Conservation (phyloP, 306 rosid species). For the Quercus engelmannii region DNA sequence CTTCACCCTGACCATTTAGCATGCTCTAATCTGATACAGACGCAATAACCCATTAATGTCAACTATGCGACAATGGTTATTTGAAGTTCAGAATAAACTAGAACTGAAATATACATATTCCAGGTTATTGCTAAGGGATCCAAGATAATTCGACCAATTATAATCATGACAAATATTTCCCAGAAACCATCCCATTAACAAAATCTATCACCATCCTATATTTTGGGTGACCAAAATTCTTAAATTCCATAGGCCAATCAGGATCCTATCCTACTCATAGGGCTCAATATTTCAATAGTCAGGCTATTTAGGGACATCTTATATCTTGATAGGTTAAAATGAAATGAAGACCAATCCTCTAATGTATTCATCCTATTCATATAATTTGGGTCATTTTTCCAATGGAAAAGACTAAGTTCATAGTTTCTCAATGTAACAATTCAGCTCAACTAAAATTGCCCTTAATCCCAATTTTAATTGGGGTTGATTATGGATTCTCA, state of each 20-base stretch:
- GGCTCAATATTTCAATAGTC: neutral
- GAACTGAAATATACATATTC: neutral
- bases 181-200: neutral
- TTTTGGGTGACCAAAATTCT: neutral
- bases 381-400: too few relatives aligned
- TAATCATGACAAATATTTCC: neutral
- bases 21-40: neutral
- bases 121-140: neutral
- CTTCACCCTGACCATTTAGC: neutral
- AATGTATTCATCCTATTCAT: too few relatives aligned
- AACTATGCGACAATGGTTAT: neutral
- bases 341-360: too few relatives aligned
- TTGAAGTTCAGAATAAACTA: neutral
- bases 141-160: neutral
- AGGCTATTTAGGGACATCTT: neutral
- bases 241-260: neutral
- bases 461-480: too few relatives aligned
- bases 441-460: too few relatives aligned
- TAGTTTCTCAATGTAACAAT: too few relatives aligned
- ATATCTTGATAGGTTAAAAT: neutral
- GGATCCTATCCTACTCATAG: neutral
- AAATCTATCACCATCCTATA: neutral
- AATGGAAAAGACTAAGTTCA: too few relatives aligned
- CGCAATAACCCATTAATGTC: neutral
- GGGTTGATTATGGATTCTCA: too few relatives aligned